phyloP scores from a whole-genome alignment of 2,329 filamentous ascomycete species.

The Aspergillus quadricinctus region DNA sequence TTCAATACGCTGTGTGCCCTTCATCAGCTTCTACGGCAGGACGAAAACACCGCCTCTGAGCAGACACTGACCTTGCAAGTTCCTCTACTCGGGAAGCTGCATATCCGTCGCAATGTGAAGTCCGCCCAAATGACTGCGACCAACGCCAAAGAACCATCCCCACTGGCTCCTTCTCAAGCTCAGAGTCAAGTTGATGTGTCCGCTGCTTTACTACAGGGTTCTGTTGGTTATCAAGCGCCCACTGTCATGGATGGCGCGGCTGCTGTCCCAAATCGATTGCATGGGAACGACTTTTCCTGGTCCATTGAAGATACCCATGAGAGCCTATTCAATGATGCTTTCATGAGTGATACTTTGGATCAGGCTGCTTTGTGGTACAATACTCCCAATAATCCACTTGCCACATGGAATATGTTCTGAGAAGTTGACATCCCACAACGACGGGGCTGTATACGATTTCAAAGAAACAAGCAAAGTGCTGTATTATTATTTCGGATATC shows the following conservation, averaged over 20 bases:
- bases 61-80: constrained; percentile 12
- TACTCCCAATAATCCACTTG: background rate
- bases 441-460: no score
- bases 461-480: background rate
- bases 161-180: no score
- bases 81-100: constrained; percentile 14
- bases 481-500: background rate
- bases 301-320: constrained; percentile 5
- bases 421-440: background rate
- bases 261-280: background rate
- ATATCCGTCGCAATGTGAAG: constrained; percentile 12
- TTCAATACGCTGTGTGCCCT: constrained; percentile 8
- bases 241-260: background rate
- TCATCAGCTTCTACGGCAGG: constrained; percentile 9
- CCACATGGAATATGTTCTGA: background rate
- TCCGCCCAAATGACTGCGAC: background rate
- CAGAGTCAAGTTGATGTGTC: background rate
- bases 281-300: constrained; percentile 5
- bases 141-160: background rate
- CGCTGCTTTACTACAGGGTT: background rate
- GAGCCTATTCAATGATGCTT: background rate
- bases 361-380: background rate
- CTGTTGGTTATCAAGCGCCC: background rate
- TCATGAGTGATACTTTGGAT: background rate
- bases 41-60: background rate